Evolutionary conservation across 1,139 yeast genomes (phyloP).

Genomic region (Suhomyces guaymorum): DNA sequence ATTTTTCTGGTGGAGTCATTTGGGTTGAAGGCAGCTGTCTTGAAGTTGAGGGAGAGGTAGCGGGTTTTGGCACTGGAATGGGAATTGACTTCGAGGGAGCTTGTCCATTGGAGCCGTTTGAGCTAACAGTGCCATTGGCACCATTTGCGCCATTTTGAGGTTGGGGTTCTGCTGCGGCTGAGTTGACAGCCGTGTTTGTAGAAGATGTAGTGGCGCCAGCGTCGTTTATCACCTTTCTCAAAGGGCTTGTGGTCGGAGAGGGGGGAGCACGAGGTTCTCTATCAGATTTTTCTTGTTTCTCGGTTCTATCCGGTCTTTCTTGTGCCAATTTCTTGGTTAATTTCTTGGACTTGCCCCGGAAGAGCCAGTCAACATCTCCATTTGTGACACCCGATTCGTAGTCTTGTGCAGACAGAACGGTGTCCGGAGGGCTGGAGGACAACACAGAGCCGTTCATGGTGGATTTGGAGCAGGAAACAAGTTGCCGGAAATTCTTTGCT

Average conservation of each 20-base stretch:
- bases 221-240: too few relatives aligned
- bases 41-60: slow-evolving; percentile 4
- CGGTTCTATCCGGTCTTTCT: background rate
- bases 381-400: slow-evolving; percentile 59
- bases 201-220: too few relatives aligned
- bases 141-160: background rate
- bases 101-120: background rate
- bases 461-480: background rate
- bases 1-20: slow-evolving; percentile 12
- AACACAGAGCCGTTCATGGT: slow-evolving; percentile 4
- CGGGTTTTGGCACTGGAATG: slow-evolving; percentile 5
- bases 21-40: slow-evolving; percentile 4
- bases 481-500: background rate
- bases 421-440: slow-evolving; percentile 6
- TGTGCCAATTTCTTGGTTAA: slow-evolving; percentile 44
- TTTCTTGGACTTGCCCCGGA: slow-evolving; percentile 64
- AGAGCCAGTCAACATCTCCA: slow-evolving; percentile 77
- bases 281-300: background rate
- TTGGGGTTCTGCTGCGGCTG: too few relatives aligned
- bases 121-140: background rate
- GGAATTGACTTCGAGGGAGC: slow-evolving; percentile 8
- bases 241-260: too few relatives aligned
- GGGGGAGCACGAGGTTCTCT: too few relatives aligned
- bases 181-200: too few relatives aligned
- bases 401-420: slow-evolving; percentile 10